Base-by-base conservation (phyloP, 192 early-diverging fungal species). In the Gonapodya prolifera region DNA sequence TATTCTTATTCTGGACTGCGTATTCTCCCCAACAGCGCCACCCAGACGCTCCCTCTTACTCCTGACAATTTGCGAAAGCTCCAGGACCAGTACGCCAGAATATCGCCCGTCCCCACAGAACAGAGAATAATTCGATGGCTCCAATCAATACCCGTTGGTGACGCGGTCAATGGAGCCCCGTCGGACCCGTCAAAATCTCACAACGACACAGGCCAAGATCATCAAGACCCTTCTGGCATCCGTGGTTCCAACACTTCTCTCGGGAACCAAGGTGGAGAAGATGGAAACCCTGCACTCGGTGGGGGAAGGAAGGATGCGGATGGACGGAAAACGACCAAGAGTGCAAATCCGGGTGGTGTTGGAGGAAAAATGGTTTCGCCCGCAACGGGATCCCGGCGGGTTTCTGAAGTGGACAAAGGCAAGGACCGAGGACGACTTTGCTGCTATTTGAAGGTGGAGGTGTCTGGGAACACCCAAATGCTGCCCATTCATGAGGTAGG, bases 391-490 rank as follows among this genome's bases (percentile, higher is more conserved):
- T 61, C 45, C 45, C 45, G 45, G 23, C 45, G 45, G 45, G 45
- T 61, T 61, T 61, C 45, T 0, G 69, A 76, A 2, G 61, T 77
- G 70, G 70, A 71, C 45, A 30, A 8, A 2, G 70, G 36, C 1
- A 61, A 77, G 74, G 74, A 77, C 23, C 77, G 77, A 34, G 77
- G 77, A 34, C 30, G 77, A 32, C 29, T 77, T 17, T 77, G 77
- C 17, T 77, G 77, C 33, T 77, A 77, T 36, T 77, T 77, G 33
- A 77, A 77, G 18, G 77, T 77, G 69, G 77, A 77, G 74, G 75
- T 77, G 31, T 69, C 69, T 8, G 77, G 77, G 8, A 77, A 77
- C 74, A 77, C 77, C 0, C 77, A 77, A 29, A 75, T 77, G 74
- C 74, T 77, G 74, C 77, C 77, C 29, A 77, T 77, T 36, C 77